Evolutionary conservation across 1,284 basidiomycete genomes (phyloP).

Genomic region (Heterobasidion occidentale): DNA sequence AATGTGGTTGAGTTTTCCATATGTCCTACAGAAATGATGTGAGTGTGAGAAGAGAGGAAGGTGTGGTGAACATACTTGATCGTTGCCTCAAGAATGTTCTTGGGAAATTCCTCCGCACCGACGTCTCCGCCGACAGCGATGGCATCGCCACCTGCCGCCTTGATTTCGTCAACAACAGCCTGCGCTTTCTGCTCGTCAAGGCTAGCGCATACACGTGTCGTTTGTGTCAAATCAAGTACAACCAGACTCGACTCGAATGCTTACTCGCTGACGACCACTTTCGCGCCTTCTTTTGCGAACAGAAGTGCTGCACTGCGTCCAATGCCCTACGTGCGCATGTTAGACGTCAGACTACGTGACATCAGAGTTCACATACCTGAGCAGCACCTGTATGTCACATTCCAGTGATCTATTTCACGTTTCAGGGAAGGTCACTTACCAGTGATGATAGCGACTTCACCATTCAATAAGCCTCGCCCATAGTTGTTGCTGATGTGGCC

Average conservation of each 20-base stretch:
- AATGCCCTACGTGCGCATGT: constrained; percentile 46
- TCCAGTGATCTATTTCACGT: background rate
- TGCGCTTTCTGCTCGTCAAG: constrained; percentile 62
- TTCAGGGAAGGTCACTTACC: constrained; percentile 32
- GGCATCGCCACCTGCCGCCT: constrained; percentile 62
- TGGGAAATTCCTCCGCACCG: constrained; percentile 75
- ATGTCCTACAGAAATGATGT: constrained; percentile 38
- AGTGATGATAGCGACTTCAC: constrained; percentile 82
- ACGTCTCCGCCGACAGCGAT: constrained; percentile 72
- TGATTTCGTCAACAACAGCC: constrained; percentile 69
- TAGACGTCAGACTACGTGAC: background rate
- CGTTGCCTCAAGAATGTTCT: constrained; percentile 71
- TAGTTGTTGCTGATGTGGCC: constrained; percentile 56
- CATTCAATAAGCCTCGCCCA: constrained; percentile 59
- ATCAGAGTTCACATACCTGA: constrained; percentile 38
- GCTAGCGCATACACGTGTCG: constrained; percentile 25
- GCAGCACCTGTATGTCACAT: constrained; percentile 46
- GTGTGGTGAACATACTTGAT: constrained; percentile 47
- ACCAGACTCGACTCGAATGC: constrained; percentile 12
- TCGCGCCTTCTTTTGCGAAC: constrained; percentile 82
- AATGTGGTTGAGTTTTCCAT: constrained; percentile 80
- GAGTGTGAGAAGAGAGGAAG: background rate
- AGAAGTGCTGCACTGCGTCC: constrained; percentile 68
- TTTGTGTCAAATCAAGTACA: background rate
- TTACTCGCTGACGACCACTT: constrained; percentile 79